phyloP scores from a whole-genome alignment of 2,329 filamentous ascomycete genomes.

The Tolypocladium inflatum region DNA sequence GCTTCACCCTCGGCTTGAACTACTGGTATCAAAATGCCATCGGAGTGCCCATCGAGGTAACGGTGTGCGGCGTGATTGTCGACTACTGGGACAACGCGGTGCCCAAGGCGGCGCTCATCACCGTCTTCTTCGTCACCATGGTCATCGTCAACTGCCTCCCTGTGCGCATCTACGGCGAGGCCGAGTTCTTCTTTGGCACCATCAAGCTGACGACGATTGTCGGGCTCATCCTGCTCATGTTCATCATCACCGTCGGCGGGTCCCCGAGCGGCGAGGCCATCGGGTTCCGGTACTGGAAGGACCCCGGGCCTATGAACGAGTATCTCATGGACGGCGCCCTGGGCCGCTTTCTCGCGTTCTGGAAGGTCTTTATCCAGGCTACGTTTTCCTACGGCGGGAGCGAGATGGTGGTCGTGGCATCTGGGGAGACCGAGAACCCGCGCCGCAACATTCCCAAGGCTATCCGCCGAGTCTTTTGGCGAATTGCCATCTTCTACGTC shows the following conservation, averaged over 20 bases:
- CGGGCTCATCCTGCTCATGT: slow-evolving; percentile 38
- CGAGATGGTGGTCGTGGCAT: slow-evolving; percentile 25
- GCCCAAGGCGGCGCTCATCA: slow-evolving; percentile 22
- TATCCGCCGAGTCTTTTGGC: slow-evolving; percentile 22
- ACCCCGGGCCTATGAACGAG: slow-evolving; percentile 32
- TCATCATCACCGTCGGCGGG: slow-evolving; percentile 39
- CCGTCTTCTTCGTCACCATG: slow-evolving; percentile 26
- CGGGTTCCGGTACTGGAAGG: slow-evolving; percentile 34
- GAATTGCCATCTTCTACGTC: slow-evolving; percentile 26
- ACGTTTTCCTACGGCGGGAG: slow-evolving; percentile 38
- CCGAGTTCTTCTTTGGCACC: slow-evolving; percentile 39
- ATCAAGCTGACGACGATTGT: slow-evolving; percentile 40
- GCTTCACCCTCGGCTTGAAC: slow-evolving; percentile 41
- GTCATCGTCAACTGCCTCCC: slow-evolving; percentile 28
- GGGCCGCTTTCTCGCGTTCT: slow-evolving; percentile 32
- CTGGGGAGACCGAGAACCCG: slow-evolving; percentile 25
- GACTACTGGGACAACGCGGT: slow-evolving; percentile 29
- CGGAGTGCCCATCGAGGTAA: slow-evolving; percentile 37
- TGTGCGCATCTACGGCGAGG: slow-evolving; percentile 40
- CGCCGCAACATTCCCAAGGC: slow-evolving; percentile 25
- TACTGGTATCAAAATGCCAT: slow-evolving; percentile 43
- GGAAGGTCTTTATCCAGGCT: slow-evolving; percentile 35
- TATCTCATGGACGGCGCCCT: slow-evolving; percentile 26
- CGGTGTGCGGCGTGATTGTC: slow-evolving; percentile 34
- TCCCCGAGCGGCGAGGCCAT: slow-evolving; percentile 30